These are phyloP conservation scores for Geranomyces variabilis DNA, from an alignment of 192 early-diverging fungal species.

Conservation along the genomic window DNA sequence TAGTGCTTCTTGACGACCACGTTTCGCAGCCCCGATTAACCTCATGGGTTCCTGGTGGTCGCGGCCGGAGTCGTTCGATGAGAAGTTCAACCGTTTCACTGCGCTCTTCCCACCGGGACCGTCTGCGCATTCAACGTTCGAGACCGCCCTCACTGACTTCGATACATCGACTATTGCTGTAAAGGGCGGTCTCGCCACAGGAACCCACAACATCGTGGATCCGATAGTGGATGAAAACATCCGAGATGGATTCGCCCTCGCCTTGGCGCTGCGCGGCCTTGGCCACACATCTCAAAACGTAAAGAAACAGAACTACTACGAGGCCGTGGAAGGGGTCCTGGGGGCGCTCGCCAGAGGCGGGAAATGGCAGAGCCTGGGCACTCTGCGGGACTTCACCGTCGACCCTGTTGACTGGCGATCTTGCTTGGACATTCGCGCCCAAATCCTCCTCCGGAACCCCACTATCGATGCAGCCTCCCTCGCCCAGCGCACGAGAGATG, in stretches of 20 bases:
- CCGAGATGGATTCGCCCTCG: not conserved
- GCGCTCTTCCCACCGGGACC: not conserved
- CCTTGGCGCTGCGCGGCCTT: not conserved
- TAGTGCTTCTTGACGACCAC: too few relatives aligned
- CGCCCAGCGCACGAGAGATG: too few relatives aligned
- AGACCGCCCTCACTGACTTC: not conserved
- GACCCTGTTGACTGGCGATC: not conserved
- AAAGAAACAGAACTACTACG: not conserved
- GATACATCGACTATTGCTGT: not conserved
- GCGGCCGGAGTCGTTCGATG: not conserved
- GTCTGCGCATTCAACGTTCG: not conserved
- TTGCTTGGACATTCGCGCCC: not conserved
- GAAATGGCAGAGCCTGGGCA: not conserved
- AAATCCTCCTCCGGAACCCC: too few relatives aligned
- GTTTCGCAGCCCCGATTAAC: too few relatives aligned
- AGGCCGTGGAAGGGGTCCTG: not conserved
- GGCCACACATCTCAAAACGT: not conserved
- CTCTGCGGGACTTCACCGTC: not conserved
- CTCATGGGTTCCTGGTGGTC: not conserved
- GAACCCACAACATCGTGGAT: not conserved
- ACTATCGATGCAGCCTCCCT: not conserved
- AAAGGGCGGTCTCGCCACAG: not conserved
- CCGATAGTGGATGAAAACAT: not conserved
- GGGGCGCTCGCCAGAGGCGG: not conserved
- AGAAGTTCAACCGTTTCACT: not conserved